Conservation (phyloP, 805 yeast genomes). For the Wickerhamiella galacta region DNA sequence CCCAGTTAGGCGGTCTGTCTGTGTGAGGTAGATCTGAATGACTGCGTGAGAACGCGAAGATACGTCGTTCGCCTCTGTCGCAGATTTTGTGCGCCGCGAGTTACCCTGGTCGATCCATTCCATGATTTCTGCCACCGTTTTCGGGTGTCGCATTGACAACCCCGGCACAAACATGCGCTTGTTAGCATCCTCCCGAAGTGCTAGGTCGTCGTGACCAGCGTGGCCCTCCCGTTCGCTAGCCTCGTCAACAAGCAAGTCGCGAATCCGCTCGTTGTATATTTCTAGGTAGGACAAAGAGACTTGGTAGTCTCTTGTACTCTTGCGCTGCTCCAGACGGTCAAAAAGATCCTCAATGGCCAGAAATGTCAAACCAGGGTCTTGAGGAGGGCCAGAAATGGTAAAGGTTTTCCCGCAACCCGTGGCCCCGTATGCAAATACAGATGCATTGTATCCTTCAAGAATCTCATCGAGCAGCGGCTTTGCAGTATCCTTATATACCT, state of each 20-base stretch:
- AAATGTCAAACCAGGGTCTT: conserved; percentile 64
- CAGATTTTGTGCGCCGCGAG: conserved; percentile 46
- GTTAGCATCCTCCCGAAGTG: conserved; percentile 55
- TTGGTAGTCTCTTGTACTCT: conserved; percentile 39
- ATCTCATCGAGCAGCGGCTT: conserved; percentile 56
- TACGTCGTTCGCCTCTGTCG: conserved; percentile 81
- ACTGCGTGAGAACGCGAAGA: conserved; percentile 93
- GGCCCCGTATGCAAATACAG: conserved; percentile 89
- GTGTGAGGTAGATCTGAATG: conserved; percentile 57
- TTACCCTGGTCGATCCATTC: conserved; percentile 9
- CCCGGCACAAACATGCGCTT: conserved; percentile 55
- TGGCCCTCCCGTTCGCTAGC: conserved; percentile 25
- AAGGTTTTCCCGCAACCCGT: conserved; percentile 97
- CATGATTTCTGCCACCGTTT: conserved; percentile 17
- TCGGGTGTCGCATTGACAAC: conserved; percentile 44
- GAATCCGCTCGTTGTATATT: conserved; percentile 77
- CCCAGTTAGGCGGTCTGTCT: conserved; percentile 43
- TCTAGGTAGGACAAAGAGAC: conserved; percentile 55
- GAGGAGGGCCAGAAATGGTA: conserved; percentile 64
- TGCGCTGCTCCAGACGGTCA: conserved; percentile 35
- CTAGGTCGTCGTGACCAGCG: conserved; percentile 12
- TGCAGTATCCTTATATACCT: conserved; percentile 52
- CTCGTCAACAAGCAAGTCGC: conserved; percentile 56
- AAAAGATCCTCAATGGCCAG: conserved; percentile 65
- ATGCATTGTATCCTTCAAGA: conserved; percentile 73